Base-by-base conservation (phyloP, 257 asterid genomes). In the Prunella vulgaris region DNA sequence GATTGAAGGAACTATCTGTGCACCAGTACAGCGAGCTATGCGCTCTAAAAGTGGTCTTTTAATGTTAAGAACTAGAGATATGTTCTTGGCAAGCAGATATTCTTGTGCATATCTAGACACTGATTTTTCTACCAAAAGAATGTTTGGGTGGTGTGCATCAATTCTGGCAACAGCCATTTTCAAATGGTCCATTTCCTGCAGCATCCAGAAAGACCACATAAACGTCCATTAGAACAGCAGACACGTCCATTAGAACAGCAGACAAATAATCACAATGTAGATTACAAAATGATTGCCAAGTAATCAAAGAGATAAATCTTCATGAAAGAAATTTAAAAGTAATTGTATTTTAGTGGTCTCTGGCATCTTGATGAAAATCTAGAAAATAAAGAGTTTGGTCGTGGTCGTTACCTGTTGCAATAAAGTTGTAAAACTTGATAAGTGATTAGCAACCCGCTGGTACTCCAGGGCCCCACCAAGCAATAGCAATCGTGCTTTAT, bases 151-250 rank as follows among this genome's bases (percentile, higher is more conserved):
- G 79, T 90, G 91, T 13, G 86, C 84, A 25, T 78, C 90, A 77
- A 90, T 90, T 80, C 86, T 86, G 46, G 96, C 87, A 64, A 90
- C 96, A 70, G 96, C 89, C 96, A 90, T 90, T 79, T 86, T 90
- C 80, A 90, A 79, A 77, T 87, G 95, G 78, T 90, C 96, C 93
- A 82, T 90, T 83, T 90, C 96, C 96, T 90, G 77, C 74, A 82
- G 72, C 61, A 75, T 58, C 60, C 57, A 77, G 75, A 28, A 64
- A 27, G 42, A 66, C 60, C 70, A 18, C 68, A 32, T 61, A 52
- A 75, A 60, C 58, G 69, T 37, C 64, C 70, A 65, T 67, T 37
- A 69, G 57, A 40, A n/a, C 48, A 21, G 67, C 54, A 70, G 68
- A 49, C 10, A 58, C 5, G 69, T 35, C 63, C 70, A 65, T 66